Evolutionary conservation across 441 rosid species (phyloP).

Genomic region (Adansonia gregorii): DNA sequence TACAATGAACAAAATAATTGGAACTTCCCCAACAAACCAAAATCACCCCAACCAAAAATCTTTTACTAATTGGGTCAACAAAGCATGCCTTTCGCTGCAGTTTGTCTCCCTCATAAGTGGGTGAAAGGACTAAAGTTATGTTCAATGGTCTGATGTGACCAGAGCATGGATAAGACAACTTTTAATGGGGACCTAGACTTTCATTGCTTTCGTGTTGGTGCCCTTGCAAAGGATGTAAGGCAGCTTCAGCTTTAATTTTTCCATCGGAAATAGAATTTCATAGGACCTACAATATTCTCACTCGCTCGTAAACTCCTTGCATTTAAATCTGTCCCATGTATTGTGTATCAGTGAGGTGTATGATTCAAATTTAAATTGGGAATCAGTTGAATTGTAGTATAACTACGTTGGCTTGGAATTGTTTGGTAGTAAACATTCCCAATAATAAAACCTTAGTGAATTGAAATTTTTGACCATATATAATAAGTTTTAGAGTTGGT

Average conservation of each 20-base stretch:
- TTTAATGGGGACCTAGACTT: neutral
- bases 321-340: too few species aligned
- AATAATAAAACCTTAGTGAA: too few species aligned
- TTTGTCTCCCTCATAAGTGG: conserved; percentile 17
- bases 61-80: conserved; percentile 28
- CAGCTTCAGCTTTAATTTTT: neutral
- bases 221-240: neutral
- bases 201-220: neutral
- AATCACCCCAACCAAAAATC: neutral
- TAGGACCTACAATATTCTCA: neutral
- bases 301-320: too few species aligned
- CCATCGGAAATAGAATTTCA: neutral
- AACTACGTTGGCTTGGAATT: too few species aligned
- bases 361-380: too few species aligned
- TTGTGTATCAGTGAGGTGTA: too few species aligned
- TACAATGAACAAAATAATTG: conserved; percentile 19
- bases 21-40: neutral
- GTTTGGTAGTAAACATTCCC: too few species aligned
- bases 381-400: too few species aligned
- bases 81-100: neutral
- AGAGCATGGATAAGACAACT: conserved; percentile 25
- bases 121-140: neutral
- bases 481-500: too few species aligned
- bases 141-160: conserved; percentile 6
- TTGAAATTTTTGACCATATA: too few species aligned